A percentile compares a stretch with the other conserved stretches of the same genome.
phyloP scores from a whole-genome alignment of 169 alveolate species.

The Plasmodium vivax region DNA sequence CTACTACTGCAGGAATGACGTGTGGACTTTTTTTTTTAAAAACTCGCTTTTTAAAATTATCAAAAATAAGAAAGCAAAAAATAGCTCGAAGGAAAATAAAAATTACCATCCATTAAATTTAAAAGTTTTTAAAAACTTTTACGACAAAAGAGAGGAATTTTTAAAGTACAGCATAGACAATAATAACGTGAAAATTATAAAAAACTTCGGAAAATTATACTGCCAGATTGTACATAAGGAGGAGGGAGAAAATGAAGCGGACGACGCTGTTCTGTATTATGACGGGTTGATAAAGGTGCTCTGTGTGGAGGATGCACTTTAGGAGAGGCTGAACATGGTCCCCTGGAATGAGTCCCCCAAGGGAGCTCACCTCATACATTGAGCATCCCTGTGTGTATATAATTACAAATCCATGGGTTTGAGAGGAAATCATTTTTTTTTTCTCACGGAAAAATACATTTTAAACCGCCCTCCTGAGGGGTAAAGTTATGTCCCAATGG shows the following conservation, averaged over 20 bases:
- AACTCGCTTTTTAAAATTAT: constrained; percentile 61
- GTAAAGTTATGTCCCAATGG: neutral
- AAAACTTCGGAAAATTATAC: constrained; percentile 47
- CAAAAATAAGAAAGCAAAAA: constrained; percentile 47
- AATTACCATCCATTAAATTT: constrained; percentile 64
- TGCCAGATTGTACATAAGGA: constrained; percentile 33
- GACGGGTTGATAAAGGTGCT: constrained; percentile 54
- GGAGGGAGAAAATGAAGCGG: constrained; percentile 34
- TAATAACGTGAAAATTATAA: constrained; percentile 59
- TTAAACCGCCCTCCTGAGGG: neutral
- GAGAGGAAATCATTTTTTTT: neutral
- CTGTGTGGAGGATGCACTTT: constrained; percentile 34
- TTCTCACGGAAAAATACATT: neutral
- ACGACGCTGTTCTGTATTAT: constrained; percentile 55
- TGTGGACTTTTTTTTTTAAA: constrained; percentile 68
- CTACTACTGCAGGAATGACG: constrained; percentile 60
- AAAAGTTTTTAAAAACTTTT: constrained; percentile 48
- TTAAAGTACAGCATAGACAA: constrained; percentile 57
- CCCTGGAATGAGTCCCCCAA: neutral
- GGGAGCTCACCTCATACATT: neutral
- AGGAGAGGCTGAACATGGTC: neutral
- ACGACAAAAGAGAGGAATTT: constrained; percentile 55
- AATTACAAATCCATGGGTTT: neutral
- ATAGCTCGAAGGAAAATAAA: constrained; percentile 42
- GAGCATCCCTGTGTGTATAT: neutral